These are phyloP conservation scores for Suillus americanus DNA, from an alignment of 768 basidiomycete species.

Conservation along the genomic window DNA sequence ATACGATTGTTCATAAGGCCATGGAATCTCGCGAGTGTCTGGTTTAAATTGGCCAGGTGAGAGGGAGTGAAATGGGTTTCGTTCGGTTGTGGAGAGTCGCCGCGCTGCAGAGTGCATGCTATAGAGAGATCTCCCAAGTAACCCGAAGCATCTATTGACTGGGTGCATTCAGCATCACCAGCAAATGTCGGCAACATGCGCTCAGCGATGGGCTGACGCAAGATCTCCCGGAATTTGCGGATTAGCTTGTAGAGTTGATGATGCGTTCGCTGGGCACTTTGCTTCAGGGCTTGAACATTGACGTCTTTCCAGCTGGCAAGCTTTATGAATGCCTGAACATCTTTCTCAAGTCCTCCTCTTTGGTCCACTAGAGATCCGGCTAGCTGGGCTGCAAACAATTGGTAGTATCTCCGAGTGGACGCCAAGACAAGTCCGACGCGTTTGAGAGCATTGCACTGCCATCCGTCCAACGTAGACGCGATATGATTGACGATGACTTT, in stretches of 20 bases:
- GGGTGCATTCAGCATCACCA: slow-evolving; percentile 34
- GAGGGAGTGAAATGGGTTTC: slow-evolving; percentile 16
- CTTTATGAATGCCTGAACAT: slow-evolving; percentile 84
- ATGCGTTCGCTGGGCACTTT: slow-evolving; percentile 89
- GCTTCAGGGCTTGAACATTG: slow-evolving; percentile 90
- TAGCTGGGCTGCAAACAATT: slow-evolving; percentile 55
- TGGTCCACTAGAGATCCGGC: slow-evolving; percentile 51
- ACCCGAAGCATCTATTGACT: slow-evolving; percentile 12
- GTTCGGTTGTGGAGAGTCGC: slow-evolving; percentile 1
- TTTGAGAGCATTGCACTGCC: slow-evolving; percentile 35
- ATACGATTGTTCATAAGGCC: slow-evolving; percentile 44
- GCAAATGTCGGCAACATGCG: slow-evolving; percentile 39
- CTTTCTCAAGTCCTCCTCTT: slow-evolving; percentile 67
- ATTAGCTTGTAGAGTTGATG: slow-evolving; percentile 88
- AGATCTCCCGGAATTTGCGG: slow-evolving; percentile 86
- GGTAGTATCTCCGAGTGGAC: slow-evolving; percentile 61
- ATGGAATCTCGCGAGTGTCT: slow-evolving; percentile 53
- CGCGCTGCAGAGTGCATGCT: not conserved
- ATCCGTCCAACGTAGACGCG: slow-evolving; percentile 28
- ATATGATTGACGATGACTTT: slow-evolving; percentile 46
- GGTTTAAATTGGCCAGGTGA: slow-evolving; percentile 48
- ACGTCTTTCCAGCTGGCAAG: slow-evolving; percentile 98
- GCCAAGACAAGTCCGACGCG: slow-evolving; percentile 60
- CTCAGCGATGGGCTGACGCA: slow-evolving; percentile 68
- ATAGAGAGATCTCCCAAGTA: slow-evolving; percentile 2